Evolutionary conservation across 2,329 filamentous ascomycete genomes (phyloP).

Genomic region (Fusarium brachygibbosum): DNA sequence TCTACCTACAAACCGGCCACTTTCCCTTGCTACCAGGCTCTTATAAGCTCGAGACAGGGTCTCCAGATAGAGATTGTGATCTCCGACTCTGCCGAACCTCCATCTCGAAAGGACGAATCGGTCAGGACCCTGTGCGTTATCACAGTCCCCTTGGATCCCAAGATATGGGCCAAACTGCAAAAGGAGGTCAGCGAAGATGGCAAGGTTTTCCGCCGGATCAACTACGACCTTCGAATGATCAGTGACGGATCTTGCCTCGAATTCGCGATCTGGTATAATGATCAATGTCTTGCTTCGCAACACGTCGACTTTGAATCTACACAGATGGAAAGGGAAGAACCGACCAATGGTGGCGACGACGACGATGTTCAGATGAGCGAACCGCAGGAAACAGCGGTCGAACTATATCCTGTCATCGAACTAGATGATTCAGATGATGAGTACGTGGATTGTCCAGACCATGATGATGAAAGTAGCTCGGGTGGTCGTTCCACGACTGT

Average conservation of each 20-base stretch:
- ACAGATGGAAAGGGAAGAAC: neutral
- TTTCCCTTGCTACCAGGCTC: conserved; percentile 29
- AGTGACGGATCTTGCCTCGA: conserved; percentile 46
- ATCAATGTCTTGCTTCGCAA: conserved; percentile 37
- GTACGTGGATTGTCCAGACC: neutral
- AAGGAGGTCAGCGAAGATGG: conserved; percentile 32
- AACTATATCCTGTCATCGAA: neutral
- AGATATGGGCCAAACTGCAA: conserved; percentile 33
- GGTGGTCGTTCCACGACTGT: neutral
- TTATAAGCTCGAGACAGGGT: neutral
- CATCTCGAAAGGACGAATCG: conserved; percentile 1
- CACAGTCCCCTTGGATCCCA: conserved; percentile 18
- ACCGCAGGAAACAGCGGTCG: neutral
- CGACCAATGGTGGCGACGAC: rapidly evolving
- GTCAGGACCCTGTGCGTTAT: conserved; percentile 43
- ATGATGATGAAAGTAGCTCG: neutral
- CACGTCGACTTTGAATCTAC: conserved; percentile 44
- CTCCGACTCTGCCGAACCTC: conserved; percentile 24
- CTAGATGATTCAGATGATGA: conserved; percentile 1
- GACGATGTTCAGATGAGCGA: neutral
- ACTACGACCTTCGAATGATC: conserved; percentile 45
- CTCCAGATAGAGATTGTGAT: conserved; percentile 29
- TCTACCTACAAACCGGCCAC: conserved; percentile 9
- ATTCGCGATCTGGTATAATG: conserved; percentile 41
- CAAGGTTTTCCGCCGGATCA: conserved; percentile 20